Conservation (phyloP, 2,329 filamentous ascomycete species). For the Neocatenulostroma microsporum region DNA sequence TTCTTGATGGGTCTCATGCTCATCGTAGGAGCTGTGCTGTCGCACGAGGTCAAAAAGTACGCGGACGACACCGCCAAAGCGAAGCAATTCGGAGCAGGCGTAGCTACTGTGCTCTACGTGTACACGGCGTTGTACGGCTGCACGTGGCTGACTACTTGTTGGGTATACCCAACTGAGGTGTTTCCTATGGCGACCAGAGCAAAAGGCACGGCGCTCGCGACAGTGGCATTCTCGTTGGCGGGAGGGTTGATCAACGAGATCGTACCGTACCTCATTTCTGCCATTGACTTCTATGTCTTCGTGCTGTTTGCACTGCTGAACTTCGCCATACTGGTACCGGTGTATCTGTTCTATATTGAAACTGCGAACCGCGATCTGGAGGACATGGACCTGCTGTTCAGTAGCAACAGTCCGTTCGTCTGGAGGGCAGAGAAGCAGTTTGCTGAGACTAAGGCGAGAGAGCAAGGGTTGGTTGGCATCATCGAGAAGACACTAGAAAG, state of each 20-base stretch:
- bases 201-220: conserved; percentile 3
- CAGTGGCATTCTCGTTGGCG: conserved; percentile 3
- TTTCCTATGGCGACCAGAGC: conserved; percentile 4
- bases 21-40: conserved; percentile 4
- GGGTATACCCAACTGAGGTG: conserved; percentile 1
- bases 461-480: no score
- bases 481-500: no score
- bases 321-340: conserved; percentile 3
- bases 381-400: conserved; percentile 4
- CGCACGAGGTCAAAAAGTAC: conserved; percentile 1
- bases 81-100: conserved; percentile 2
- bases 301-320: conserved; percentile 1
- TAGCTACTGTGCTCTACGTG: conserved; percentile 2
- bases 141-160: conserved; percentile 4
- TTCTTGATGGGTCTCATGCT: conserved; percentile 3
- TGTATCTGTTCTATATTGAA: conserved; percentile 5
- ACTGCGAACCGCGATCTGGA: conserved; percentile 2
- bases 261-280: conserved; percentile 3
- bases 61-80: background rate
- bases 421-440: conserved; percentile 4
- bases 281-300: conserved; percentile 4
- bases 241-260: conserved; percentile 3
- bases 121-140: conserved; percentile 1
- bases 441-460: no score
- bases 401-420: conserved; percentile 1